phyloP scores from a whole-genome alignment of 176 grass and related monocot genomes.

The Avena sativa region DNA sequence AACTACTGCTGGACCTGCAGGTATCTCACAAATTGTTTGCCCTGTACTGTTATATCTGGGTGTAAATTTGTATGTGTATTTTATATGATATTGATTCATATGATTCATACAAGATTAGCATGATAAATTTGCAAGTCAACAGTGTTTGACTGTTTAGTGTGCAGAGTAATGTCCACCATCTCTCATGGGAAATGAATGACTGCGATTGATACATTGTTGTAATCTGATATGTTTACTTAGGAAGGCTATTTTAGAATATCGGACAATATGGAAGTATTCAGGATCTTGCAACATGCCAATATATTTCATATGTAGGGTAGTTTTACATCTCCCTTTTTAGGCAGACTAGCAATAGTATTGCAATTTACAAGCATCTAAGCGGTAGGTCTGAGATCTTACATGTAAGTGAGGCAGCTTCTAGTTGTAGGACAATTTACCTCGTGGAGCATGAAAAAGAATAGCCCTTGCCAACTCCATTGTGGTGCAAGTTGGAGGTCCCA shows the following conservation, averaged over 20 bases:
- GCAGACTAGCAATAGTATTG: background rate
- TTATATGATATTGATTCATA: conserved; percentile 1
- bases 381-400: background rate
- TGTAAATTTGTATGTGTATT: background rate
- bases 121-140: conserved; percentile 21
- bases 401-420: conserved; percentile 4
- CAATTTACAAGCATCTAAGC: background rate
- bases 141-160: background rate
- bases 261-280: background rate
- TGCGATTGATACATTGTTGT: conserved; percentile 14
- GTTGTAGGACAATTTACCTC: conserved; percentile 12
- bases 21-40: conserved; percentile 43
- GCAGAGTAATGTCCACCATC: conserved; percentile 8
- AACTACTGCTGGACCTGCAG: conserved; percentile 56
- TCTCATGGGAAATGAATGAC: background rate
- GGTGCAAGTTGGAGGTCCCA: background rate
- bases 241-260: conserved; percentile 8
- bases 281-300: background rate
- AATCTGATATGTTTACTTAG: background rate
- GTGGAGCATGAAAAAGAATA: background rate
- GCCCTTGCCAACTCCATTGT: background rate
- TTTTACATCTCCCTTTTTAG: background rate
- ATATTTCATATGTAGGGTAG: conserved; percentile 4
- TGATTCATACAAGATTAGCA: background rate
- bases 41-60: conserved; percentile 5